Evolutionary conservation across 139 green algal genomes (phyloP), one percentile per base, ranked within the genome.

Genomic region (Chlorella sp.): DNA sequence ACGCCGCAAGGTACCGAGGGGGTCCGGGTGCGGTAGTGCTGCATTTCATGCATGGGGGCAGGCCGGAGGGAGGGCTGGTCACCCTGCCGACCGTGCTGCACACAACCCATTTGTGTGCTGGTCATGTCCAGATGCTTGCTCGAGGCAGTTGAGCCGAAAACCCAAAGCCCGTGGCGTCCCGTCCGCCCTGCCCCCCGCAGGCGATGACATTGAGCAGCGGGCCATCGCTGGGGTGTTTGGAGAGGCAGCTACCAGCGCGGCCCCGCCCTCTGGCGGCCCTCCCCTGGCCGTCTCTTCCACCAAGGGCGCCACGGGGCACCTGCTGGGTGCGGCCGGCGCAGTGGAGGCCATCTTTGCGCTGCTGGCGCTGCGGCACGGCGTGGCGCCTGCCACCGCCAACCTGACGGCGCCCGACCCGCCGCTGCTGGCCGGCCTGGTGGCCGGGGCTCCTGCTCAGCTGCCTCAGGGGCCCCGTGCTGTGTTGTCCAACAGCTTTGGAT

Each of bases 401-500:
- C 88, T 98, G 51, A 44, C 89, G n/a, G 19, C 77, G 0, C 91
- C 93, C 11, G 89, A 96, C 19, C 92, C 92, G 17, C 19, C 58
- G 3, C 75, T 92, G 41, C 77, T 91, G 44, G 65, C 89, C 48
- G 81, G 60, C 8, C 80, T 96, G 67, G 90, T 95, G 34, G 58
- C 67, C 1, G 32, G 72, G 56, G 3, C 20, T 0, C 30, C 84
- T n/a, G n/a, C 72, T 17, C 44, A 77, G 73, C 76, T 92, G 22
- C 60, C 73, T 0, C 3, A 36, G 0, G 60, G 82, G 0, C 79
- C 87, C 0, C 84, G 84, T 3, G 94, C 91, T 1, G 96, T 90
- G 20, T 81, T 98, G 74, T 94, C 89, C 70, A 99, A 99, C 90
- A 96, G 92, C 30, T 99, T 99, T 85, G 97, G 97, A 0, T 99